Evolutionary conservation across 208 protist species (phyloP).

Genomic region (Acanthamoeba sp.): DNA sequence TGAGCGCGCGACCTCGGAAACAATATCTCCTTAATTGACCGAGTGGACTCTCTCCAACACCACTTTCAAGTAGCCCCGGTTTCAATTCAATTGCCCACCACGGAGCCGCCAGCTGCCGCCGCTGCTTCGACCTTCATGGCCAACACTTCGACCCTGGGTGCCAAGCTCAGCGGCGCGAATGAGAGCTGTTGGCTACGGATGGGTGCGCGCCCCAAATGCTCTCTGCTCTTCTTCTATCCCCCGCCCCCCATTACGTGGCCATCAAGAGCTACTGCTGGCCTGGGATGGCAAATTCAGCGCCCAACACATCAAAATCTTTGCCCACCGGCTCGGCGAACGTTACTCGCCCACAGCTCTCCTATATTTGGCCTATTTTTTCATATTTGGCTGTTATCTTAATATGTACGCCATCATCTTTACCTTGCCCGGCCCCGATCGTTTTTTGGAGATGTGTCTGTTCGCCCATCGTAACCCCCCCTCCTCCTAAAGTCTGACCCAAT

Average conservation of each 20-base stretch:
- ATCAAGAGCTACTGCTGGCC: background rate
- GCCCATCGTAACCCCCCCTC: too few species aligned
- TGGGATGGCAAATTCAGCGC: too few species aligned
- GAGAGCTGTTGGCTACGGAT: constrained; percentile 38
- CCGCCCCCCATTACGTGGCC: too few species aligned
- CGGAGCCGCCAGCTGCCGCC: background rate
- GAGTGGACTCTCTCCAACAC: background rate
- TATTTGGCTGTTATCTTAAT: too few species aligned
- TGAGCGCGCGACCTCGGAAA: background rate
- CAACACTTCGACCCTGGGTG: constrained; percentile 31
- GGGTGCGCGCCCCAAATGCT: background rate
- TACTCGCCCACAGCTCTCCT: too few species aligned
- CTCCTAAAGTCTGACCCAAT: background rate
- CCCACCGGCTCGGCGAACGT: too few species aligned
- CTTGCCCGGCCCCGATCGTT: too few species aligned
- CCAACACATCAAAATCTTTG: too few species aligned
- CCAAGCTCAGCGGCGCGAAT: constrained; percentile 53
- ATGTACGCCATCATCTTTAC: too few species aligned
- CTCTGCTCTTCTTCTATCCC: background rate
- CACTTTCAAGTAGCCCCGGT: background rate
- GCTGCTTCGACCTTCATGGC: background rate
- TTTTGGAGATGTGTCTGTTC: too few species aligned
- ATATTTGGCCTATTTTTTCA: too few species aligned
- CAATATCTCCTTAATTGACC: background rate
- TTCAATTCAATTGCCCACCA: background rate